A percentile compares a stretch with the other conserved stretches of the same genome.
Evolutionary conservation across 176 grass and related monocot genomes (phyloP).

Genomic region (Areca catechu): DNA sequence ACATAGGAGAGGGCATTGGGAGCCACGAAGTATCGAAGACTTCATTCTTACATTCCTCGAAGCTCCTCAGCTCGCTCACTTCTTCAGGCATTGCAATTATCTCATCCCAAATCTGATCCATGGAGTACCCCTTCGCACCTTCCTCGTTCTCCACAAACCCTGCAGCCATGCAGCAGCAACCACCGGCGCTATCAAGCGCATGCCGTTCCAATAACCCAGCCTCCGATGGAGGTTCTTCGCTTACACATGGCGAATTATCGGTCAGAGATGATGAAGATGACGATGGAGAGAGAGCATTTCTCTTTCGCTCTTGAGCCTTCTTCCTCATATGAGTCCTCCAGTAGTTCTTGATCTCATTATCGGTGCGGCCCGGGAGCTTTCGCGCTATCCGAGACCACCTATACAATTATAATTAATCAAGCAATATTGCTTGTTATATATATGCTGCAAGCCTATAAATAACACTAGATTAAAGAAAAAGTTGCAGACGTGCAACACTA

Average conservation of each 20-base stretch:
- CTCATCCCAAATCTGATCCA: constrained; percentile 91
- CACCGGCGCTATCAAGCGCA: constrained; percentile 21
- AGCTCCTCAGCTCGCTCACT: background rate
- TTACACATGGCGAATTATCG: constrained; percentile 33
- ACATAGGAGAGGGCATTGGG: constrained; percentile 14
- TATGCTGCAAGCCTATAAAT: background rate
- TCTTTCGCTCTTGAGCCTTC: constrained; percentile 78
- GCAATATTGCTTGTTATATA: constrained; percentile 10
- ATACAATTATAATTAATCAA: constrained; percentile 21
- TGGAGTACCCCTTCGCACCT: constrained; percentile 51
- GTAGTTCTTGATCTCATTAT: constrained; percentile 97
- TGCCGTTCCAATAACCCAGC: constrained; percentile 21
- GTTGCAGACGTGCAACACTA: too few relatives aligned
- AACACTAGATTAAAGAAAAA: too few relatives aligned
- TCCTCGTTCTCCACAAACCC: constrained; percentile 3
- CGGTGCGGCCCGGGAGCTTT: constrained; percentile 66
- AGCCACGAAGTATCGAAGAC: constrained; percentile 19
- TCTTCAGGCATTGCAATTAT: constrained; percentile 39
- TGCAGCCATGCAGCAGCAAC: constrained; percentile 30
- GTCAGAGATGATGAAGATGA: constrained; percentile 68
- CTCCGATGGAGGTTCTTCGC: constrained; percentile 23
- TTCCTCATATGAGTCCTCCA: constrained; percentile 98
- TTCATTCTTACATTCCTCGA: constrained; percentile 23
- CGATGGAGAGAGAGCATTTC: constrained; percentile 42
- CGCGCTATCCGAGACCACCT: constrained; percentile 88